Percentiles rank a stretch among this genome's conserved stretches.
These are phyloP conservation scores for Ceratocystis lukuohia DNA, from an alignment of 2,329 filamentous ascomycete species.

Conservation along the genomic window DNA sequence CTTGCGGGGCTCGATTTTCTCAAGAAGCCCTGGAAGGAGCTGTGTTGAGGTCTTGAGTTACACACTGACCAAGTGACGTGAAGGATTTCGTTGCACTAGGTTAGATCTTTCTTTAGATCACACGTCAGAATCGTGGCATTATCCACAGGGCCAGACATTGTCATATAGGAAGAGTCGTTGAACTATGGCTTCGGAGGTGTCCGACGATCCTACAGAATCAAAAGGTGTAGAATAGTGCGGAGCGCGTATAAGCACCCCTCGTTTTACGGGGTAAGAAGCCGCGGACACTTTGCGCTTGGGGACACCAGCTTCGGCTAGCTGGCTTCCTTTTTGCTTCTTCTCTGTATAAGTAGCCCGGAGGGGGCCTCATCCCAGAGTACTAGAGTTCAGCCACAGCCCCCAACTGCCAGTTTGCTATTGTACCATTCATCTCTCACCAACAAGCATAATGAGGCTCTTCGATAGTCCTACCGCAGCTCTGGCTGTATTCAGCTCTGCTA, in stretches of 20 bases:
- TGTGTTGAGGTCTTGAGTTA: neutral
- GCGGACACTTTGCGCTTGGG: neutral
- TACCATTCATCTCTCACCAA: too few species aligned
- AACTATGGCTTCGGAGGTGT: neutral
- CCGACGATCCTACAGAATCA: neutral
- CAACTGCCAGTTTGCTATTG: too few species aligned
- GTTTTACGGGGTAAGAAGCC: neutral
- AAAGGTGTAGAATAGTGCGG: too few species aligned
- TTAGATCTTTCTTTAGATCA: neutral
- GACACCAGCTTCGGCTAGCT: neutral
- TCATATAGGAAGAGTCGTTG: neutral
- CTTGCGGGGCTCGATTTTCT: neutral
- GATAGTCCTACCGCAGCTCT: neutral
- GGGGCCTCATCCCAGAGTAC: neutral
- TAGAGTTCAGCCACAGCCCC: too few species aligned
- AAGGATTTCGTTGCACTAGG: conserved; percentile 1
- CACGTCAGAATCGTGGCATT: neutral
- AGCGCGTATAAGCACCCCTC: neutral
- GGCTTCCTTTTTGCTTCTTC: neutral
- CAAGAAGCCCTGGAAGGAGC: neutral
- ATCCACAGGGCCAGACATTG: neutral
- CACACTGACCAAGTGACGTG: neutral
- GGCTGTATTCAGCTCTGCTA: neutral
- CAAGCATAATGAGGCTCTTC: neutral
- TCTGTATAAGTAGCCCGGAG: too few species aligned